Evolutionary conservation across 352 stramenopile genomes (phyloP).

Genomic region (Phytopythium ostracodes): DNA sequence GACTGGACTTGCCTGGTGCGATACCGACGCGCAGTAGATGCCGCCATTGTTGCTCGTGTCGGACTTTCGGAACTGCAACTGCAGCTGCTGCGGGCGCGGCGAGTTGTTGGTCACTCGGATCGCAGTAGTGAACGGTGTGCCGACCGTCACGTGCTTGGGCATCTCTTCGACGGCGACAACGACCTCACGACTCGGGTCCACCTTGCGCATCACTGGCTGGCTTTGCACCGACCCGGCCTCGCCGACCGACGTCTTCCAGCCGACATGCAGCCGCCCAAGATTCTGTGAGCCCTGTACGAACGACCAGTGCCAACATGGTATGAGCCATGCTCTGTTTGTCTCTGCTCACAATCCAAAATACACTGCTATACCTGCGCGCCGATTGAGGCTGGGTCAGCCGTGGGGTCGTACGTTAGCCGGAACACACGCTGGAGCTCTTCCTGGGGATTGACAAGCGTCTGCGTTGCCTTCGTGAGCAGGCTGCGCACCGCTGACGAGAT

Average conservation of each 20-base stretch:
- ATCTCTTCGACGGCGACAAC: constrained; percentile 35
- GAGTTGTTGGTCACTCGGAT: constrained; percentile 72
- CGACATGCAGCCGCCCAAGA: constrained; percentile 69
- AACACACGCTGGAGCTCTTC: constrained; percentile 82
- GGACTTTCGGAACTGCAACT: constrained; percentile 79
- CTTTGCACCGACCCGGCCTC: constrained; percentile 81
- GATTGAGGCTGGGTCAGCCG: constrained; percentile 26
- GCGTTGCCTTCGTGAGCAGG: constrained; percentile 30
- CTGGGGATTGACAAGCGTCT: constrained; percentile 71
- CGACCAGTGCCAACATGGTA: neutral
- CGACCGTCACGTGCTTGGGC: constrained; percentile 44
- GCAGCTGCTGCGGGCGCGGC: constrained; percentile 45
- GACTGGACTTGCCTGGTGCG: constrained; percentile 51
- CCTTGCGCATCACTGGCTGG: constrained; percentile 70
- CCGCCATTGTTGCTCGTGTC: constrained; percentile 29
- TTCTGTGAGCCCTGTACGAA: constrained; percentile 60
- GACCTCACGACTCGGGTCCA: constrained; percentile 37
- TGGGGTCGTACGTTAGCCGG: constrained; percentile 37
- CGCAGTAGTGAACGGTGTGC: constrained; percentile 43
- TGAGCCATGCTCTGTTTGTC: neutral
- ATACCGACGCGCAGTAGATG: constrained; percentile 69
- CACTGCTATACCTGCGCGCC: constrained; percentile 24
- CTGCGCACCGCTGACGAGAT: neutral
- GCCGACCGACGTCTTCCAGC: constrained; percentile 78
- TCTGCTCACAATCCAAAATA: neutral